A percentile compares a stretch with the other conserved stretches of the same genome.
These are phyloP conservation scores for Candida takata DNA, from an alignment of 805 yeast genomes.

Conservation along the genomic window DNA sequence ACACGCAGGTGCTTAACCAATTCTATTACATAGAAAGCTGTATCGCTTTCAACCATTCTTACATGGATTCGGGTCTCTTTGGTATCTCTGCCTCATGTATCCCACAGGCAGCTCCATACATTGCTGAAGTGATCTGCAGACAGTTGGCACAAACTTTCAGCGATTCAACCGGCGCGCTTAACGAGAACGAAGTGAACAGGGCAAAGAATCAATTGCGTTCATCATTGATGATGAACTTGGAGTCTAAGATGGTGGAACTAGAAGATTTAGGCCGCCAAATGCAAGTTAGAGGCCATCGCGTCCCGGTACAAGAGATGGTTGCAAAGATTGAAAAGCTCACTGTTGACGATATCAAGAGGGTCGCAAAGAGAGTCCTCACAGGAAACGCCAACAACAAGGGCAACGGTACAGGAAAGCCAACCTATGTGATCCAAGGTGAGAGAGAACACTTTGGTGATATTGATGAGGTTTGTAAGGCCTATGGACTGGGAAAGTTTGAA, in stretches of 20 bases:
- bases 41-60: constrained; percentile 81
- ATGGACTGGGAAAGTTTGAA: constrained; percentile 46
- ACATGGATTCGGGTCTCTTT: constrained; percentile 84
- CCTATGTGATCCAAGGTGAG: constrained; percentile 84
- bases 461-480: constrained; percentile 50
- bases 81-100: constrained; percentile 82
- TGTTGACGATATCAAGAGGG: constrained; percentile 58
- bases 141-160: constrained; percentile 49
- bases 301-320: constrained; percentile 78
- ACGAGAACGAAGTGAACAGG: constrained; percentile 67
- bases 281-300: constrained; percentile 70
- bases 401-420: constrained; percentile 60
- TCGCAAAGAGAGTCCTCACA: constrained; percentile 69
- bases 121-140: constrained; percentile 70
- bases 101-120: constrained; percentile 79
- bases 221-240: constrained; percentile 86
- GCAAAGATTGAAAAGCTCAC: constrained; percentile 62
- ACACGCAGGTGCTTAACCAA: constrained; percentile 85
- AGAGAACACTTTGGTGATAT: constrained; percentile 84
- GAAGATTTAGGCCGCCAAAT: constrained; percentile 96
- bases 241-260: constrained; percentile 85
- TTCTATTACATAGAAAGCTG: constrained; percentile 89
- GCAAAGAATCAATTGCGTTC: constrained; percentile 91
- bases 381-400: constrained; percentile 45
- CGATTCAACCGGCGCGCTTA: constrained; percentile 53